A percentile compares a stretch with the other conserved stretches of the same genome.
These are phyloP conservation scores for Chaetomium globosum DNA, from an alignment of 2,329 filamentous ascomycete genomes.

Conservation along the genomic window DNA sequence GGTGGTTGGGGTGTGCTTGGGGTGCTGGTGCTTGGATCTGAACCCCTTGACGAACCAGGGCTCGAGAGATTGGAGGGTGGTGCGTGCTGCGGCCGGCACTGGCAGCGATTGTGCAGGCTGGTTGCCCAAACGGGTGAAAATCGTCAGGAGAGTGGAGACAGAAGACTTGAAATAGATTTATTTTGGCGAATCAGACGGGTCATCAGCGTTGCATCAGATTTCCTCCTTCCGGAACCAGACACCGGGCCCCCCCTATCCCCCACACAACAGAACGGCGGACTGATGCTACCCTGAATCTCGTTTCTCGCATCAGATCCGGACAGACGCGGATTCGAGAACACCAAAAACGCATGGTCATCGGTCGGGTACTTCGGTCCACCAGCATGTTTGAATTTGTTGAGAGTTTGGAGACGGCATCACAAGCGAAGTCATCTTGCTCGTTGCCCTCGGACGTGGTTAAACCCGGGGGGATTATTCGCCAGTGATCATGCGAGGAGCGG, in stretches of 20 bases:
- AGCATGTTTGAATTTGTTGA: not conserved
- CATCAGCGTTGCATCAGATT: not conserved
- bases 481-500: not conserved
- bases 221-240: not conserved
- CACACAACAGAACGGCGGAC: not conserved
- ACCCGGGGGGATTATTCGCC: not conserved
- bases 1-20: too few relatives aligned
- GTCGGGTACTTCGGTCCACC: not conserved
- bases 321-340: not conserved
- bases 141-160: not conserved
- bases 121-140: not conserved
- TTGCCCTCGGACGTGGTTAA: not conserved
- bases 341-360: not conserved
- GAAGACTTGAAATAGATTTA: not conserved
- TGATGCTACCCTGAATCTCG: not conserved
- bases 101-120: not conserved
- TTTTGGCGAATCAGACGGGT: not conserved
- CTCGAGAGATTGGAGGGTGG: not conserved
- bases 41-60: conserved; percentile 3
- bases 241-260: not conserved
- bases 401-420: not conserved
- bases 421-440: not conserved
- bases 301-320: not conserved
- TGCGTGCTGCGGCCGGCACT: conserved; percentile 2
- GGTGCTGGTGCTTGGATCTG: not conserved